A percentile compares a stretch with the other conserved stretches of the same genome.
phyloP scores from a whole-genome alignment of 2,329 filamentous ascomycete genomes.

The Pestalotiopsis sp. region DNA sequence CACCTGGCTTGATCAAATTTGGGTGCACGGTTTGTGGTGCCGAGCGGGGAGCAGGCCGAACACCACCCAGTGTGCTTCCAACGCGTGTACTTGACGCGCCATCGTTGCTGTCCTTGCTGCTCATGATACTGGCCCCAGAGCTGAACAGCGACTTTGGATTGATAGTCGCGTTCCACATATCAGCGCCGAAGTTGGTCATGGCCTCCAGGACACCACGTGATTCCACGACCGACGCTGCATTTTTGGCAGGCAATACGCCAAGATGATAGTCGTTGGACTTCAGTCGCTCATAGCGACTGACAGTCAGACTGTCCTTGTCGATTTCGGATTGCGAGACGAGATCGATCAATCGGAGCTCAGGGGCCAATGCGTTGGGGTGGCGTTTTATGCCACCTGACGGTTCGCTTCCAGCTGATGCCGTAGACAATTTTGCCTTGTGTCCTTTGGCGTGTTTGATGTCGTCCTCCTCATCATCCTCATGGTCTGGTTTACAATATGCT shows the following conservation, averaged over 20 bases:
- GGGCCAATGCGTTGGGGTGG: slow-evolving; percentile 77
- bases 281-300: slow-evolving; percentile 84
- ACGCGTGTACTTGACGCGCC: slow-evolving; percentile 51
- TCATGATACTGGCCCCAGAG: slow-evolving; percentile 76
- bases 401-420: slow-evolving; percentile 52
- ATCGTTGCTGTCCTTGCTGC: slow-evolving; percentile 62
- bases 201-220: slow-evolving; percentile 75
- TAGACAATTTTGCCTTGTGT: slow-evolving; percentile 44
- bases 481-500: slow-evolving; percentile 79
- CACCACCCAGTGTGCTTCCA: slow-evolving; percentile 37
- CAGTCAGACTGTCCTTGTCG: slow-evolving; percentile 80
- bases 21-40: slow-evolving; percentile 46
- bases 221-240: slow-evolving; percentile 62
- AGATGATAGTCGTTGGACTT: slow-evolving; percentile 92
- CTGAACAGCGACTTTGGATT: slow-evolving; percentile 86
- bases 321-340: slow-evolving; percentile 83
- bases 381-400: slow-evolving; percentile 67
- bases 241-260: slow-evolving; percentile 74
- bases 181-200: slow-evolving; percentile 68
- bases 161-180: slow-evolving; percentile 88
- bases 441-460: slow-evolving; percentile 28
- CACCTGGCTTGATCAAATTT: slow-evolving; percentile 54
- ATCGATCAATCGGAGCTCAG: slow-evolving; percentile 89
- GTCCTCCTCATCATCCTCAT: slow-evolving; percentile 56
- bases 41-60: slow-evolving; percentile 26